Evolutionary conservation across 2,329 filamentous ascomycete genomes (phyloP).

Genomic region (Xylaria sp.): DNA sequence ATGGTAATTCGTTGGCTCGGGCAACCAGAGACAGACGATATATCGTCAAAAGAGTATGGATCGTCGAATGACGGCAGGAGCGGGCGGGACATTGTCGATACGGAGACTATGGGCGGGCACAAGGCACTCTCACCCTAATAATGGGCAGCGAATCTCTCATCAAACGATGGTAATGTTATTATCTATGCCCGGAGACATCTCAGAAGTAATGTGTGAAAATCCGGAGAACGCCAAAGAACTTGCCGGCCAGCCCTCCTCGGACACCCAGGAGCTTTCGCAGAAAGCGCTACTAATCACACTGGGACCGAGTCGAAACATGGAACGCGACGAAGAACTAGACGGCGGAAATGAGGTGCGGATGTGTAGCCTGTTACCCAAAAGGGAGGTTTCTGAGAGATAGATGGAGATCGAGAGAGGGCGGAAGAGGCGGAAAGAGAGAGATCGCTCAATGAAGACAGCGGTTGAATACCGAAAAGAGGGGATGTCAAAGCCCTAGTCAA

Average conservation of each 20-base stretch:
- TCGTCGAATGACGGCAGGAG: constrained; percentile 17
- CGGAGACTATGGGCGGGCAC: constrained; percentile 23
- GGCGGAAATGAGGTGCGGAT: neutral
- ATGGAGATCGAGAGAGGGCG: neutral
- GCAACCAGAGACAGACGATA: constrained; percentile 37
- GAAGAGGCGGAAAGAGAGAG: neutral
- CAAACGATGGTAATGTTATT: constrained; percentile 16
- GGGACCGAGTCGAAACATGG: constrained; percentile 36
- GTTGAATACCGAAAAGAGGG: neutral
- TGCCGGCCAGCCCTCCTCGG: constrained; percentile 38
- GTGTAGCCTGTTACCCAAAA: neutral
- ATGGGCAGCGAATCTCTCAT: neutral
- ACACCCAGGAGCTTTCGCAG: constrained; percentile 39
- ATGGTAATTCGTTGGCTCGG: constrained; percentile 27
- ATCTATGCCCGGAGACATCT: constrained; percentile 27
- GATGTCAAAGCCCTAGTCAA: neutral
- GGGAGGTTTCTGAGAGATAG: neutral
- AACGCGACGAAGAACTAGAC: constrained; percentile 37
- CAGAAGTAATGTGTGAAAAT: neutral
- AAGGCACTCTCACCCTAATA: constrained; percentile 27
- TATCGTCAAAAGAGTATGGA: constrained; percentile 24
- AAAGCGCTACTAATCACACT: constrained; percentile 40
- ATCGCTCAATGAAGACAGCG: neutral
- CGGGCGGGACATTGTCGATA: constrained; percentile 37
- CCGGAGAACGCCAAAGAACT: constrained; percentile 21